phyloP scores from a whole-genome alignment of 2,329 filamentous ascomycete genomes.

The Fusarium cyanostomum region DNA sequence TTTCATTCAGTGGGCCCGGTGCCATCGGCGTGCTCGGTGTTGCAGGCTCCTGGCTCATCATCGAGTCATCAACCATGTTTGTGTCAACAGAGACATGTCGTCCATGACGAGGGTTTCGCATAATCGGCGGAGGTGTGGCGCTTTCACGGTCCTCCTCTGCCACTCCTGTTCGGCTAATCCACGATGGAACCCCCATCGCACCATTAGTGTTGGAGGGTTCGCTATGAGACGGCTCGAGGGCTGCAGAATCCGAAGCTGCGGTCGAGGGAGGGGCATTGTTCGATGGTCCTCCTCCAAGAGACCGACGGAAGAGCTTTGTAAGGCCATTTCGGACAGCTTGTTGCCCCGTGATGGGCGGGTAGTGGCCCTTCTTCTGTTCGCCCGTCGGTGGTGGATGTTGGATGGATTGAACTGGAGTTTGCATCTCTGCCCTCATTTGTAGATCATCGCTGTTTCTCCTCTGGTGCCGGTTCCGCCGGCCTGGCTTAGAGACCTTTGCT shows the following conservation, averaged over 20 bases:
- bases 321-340: constrained; percentile 56
- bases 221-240: constrained; percentile 10
- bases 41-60: constrained; percentile 24
- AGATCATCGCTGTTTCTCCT: constrained; percentile 47
- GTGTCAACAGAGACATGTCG: constrained; percentile 42
- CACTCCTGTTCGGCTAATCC: constrained; percentile 48
- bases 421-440: constrained; percentile 39
- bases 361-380: constrained; percentile 54
- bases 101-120: constrained; percentile 54
- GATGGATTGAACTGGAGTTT: constrained; percentile 41
- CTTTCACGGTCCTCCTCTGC: constrained; percentile 57
- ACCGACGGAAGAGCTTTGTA: constrained; percentile 62
- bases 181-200: constrained; percentile 53
- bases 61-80: constrained; percentile 11
- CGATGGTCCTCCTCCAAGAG: constrained; percentile 51
- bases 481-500: constrained; percentile 26
- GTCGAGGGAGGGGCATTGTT: constrained; percentile 17
- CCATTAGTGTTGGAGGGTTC: constrained; percentile 36
- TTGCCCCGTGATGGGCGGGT: constrained; percentile 61
- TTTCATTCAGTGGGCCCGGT: constrained; percentile 7
- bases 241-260: constrained; percentile 17
- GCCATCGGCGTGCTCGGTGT: constrained; percentile 33
- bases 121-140: constrained; percentile 66
- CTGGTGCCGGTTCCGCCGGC: constrained; percentile 29
- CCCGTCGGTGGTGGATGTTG: constrained; percentile 26